Evolutionary conservation across 225 moss, liverwort and hornwort species (phyloP), one percentile per base, ranked within the genome.

Genomic region (Thuidium tamariscinum): DNA sequence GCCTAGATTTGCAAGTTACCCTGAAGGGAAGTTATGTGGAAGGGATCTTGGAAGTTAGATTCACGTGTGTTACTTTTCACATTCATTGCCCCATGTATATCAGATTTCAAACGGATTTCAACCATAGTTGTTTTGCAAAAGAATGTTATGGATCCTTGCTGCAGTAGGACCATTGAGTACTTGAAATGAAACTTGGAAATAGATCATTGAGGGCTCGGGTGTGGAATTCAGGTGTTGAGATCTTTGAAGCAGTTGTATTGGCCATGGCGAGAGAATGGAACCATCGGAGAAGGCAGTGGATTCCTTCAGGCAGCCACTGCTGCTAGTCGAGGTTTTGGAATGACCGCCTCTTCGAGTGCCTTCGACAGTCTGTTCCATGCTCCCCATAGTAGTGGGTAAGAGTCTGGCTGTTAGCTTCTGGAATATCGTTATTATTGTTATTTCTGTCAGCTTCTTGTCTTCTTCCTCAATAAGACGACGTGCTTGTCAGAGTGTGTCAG

Each of bases 281-380:
- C 93, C n/a, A 85, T 91, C 59, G 93, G 93, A 83, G 92, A 95
- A 88, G 96, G 94, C 52, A 95, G 91, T 75, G 96, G 93, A 25
- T 98, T 98, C 86, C 89, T 98, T 84, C 93, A 95, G 87, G 98
- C 98, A 51, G 98, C 98, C 82, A 93, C 91, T 82, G 95, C 98
- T 86, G 95, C 96, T 34, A 92, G 91, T 90, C 90, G 95, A 90
- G 98, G 98, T 87, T 44, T 89, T 66, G 95, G 95, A 81, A 91
- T 90, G 89, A 88, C 89, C 48, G 81, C 88, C 44, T 88, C 91
- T 57, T 83, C 90, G 42, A 91, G 91, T 86, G 91, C 91, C 83
- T 91, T 91, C 11, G 91, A 91, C 77, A 89, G 77, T 71, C 86
- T 91, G 41, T 91, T 91, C 69, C 89, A 91, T 80, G 89, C 91